Evolutionary conservation across 2,329 filamentous ascomycete species (phyloP).

Genomic region (Cladosporium sp.): DNA sequence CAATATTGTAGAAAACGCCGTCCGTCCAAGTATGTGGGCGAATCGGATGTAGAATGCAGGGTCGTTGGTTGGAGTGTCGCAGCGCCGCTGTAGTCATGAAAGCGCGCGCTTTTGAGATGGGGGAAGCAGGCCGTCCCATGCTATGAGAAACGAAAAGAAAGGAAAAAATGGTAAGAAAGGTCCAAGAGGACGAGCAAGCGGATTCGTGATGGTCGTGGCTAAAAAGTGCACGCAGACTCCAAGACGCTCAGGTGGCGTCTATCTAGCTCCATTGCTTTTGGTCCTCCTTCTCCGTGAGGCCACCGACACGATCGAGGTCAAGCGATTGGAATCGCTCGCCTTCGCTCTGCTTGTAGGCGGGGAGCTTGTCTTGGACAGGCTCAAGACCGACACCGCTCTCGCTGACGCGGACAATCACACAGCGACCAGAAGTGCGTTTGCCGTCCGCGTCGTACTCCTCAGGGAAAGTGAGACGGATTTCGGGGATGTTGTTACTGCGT

Average conservation of each 20-base stretch:
- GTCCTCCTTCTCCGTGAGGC: conserved; percentile 79
- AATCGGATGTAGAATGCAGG: conserved; percentile 11
- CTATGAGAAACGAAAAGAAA: conserved; percentile 8
- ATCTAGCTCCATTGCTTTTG: conserved; percentile 10
- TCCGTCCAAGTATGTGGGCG: not conserved
- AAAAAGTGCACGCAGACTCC: conserved; percentile 10
- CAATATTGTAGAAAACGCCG: conserved; percentile 5
- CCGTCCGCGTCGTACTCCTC: conserved; percentile 85
- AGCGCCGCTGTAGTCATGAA: conserved; percentile 7
- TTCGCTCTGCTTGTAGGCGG: conserved; percentile 81
- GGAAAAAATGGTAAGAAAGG: not conserved
- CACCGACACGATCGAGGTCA: conserved; percentile 90
- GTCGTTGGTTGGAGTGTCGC: conserved; percentile 7
- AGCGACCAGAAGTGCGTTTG: conserved; percentile 74
- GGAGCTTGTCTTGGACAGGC: conserved; percentile 73
- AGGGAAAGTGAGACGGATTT: conserved; percentile 98
- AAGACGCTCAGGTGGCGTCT: conserved; percentile 2
- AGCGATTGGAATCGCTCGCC: conserved; percentile 78
- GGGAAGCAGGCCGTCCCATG: conserved; percentile 8
- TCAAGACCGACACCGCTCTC: conserved; percentile 86
- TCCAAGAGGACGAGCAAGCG: conserved; percentile 12
- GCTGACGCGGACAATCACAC: conserved; percentile 86
- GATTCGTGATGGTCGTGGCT: conserved; percentile 12
- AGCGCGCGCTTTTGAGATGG: conserved; percentile 2
- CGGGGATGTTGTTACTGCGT: conserved; percentile 71